phyloP scores from a whole-genome alignment of 345 rosid species.

The Moricandia arvensis region DNA sequence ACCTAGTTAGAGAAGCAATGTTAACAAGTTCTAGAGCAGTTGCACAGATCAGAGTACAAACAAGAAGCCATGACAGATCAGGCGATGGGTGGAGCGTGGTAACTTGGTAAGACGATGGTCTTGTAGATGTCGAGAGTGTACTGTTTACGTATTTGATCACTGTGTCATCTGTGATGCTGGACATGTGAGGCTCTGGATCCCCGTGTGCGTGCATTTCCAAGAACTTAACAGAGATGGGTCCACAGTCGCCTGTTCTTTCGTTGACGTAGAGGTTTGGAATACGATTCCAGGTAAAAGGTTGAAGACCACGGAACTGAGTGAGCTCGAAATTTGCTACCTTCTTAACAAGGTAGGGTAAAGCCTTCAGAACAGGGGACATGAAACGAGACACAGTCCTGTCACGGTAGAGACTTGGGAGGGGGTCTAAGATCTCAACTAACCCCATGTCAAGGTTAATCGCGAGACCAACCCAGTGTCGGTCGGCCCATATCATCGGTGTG shows the following conservation, averaged over 20 bases:
- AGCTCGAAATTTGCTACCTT: too few species aligned
- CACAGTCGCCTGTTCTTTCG: not conserved
- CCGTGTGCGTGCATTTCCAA: not conserved
- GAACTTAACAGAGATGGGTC: not conserved
- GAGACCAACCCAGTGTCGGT: not conserved
- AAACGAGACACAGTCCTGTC: not conserved
- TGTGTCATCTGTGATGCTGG: not conserved
- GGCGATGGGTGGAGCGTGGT: not conserved
- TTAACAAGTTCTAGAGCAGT: too few species aligned
- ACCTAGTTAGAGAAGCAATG: too few species aligned
- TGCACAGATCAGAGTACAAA: too few species aligned
- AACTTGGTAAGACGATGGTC: not conserved
- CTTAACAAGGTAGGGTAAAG: not conserved
- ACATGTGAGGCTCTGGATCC: not conserved
- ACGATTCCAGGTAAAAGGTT: not conserved
- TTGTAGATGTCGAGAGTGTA: not conserved
- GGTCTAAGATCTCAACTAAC: not conserved
- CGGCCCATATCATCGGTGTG: not conserved
- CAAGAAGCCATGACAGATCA: too few species aligned
- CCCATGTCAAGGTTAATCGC: not conserved
- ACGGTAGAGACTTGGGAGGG: not conserved
- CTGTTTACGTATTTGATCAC: not conserved
- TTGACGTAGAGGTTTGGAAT: not conserved
- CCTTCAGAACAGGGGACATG: not conserved
- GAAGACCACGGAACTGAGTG: not conserved